A percentile compares a stretch with the other conserved stretches of the same genome.
phyloP scores from a whole-genome alignment of 371 early-diverging fungal species.

The Funneliformis caledonium region DNA sequence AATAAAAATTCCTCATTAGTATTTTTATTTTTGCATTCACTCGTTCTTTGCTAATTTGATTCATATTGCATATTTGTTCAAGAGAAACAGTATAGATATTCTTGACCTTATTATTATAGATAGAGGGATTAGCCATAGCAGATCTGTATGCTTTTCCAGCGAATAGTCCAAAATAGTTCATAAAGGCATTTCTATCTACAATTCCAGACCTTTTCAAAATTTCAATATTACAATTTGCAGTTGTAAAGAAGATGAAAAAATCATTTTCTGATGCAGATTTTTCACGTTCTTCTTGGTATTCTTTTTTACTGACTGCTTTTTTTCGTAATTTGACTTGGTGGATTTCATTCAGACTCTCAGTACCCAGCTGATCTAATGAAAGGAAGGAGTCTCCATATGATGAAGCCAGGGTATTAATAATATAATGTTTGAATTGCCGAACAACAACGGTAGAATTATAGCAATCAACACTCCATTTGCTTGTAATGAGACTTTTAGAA shows the following conservation, averaged over 20 bases:
- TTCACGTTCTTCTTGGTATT: conserved; percentile 40
- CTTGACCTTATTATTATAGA: conserved; percentile 29
- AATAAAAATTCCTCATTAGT: conserved; percentile 32
- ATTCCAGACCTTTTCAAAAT: conserved; percentile 43
- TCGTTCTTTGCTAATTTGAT: conserved; percentile 34
- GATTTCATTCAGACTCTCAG: conserved; percentile 38
- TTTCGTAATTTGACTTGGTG: conserved; percentile 44
- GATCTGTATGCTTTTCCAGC: conserved; percentile 43
- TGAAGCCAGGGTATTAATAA: conserved; percentile 43
- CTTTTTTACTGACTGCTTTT: neutral
- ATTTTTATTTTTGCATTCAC: conserved; percentile 29
- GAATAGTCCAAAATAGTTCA: conserved; percentile 45
- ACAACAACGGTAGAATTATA: conserved; percentile 16
- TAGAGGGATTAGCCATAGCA: conserved; percentile 1
- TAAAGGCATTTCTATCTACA: conserved; percentile 43
- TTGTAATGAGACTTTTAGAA: conserved; percentile 7
- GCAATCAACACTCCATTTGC: neutral
- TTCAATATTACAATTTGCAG: conserved; percentile 35
- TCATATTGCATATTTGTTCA: neutral
- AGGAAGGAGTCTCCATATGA: conserved; percentile 42
- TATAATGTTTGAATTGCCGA: conserved; percentile 37
- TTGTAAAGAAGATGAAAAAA: conserved; percentile 46
- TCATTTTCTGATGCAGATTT: conserved; percentile 43
- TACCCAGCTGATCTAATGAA: conserved; percentile 40
- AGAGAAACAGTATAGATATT: conserved; percentile 29